Base-by-base conservation (phyloP, 176 grass and related monocot species). In the Phyllostachys edulis region DNA sequence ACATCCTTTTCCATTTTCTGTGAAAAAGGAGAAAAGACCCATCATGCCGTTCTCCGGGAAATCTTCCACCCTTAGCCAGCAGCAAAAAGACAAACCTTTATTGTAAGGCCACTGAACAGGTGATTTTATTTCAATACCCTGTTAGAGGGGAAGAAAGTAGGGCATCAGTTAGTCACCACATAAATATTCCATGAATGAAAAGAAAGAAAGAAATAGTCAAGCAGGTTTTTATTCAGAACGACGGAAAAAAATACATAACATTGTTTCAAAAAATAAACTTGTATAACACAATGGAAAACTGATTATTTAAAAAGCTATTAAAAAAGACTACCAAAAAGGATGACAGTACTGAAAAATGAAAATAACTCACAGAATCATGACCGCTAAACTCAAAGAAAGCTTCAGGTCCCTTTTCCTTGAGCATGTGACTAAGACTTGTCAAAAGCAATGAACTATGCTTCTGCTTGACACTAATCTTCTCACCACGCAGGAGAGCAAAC, bases 371-470 rank as follows among this genome's bases (percentile, higher is more conserved):
- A 87, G 96, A 98, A 79, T 95, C 91, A 89, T 80, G 60, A 75
- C 96, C 87, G 17, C 78, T 95, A 73, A 95, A 95, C 44, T 98
- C 96, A 42, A 98, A 98, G 83, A 98, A 98, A 65, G 96, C 96
- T 76, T 98, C 96, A 80, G 96, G 96, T 6, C 93, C 96, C 71
- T 93, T 95, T 90, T 98, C 96, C 91, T 98, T 98, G 67, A 98
- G 90, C 93, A 98, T 95, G 80, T 91, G 88, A 68, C 81, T 87
- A 85, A 98, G 85, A 87, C 93, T 95, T 85, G 87, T 86, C 91
- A 98, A 81, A 86, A 98, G 93, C 47, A 98, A 88, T 18, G 92
- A 91, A 73, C 87, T 91, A 56, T 91, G 85, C 32, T 91, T 93
- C 67, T 93, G 91, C 83, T 89, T 89, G 68, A 77, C 90, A 71